phyloP scores from a whole-genome alignment of 768 basidiomycete species.

The Suillus discolor region DNA sequence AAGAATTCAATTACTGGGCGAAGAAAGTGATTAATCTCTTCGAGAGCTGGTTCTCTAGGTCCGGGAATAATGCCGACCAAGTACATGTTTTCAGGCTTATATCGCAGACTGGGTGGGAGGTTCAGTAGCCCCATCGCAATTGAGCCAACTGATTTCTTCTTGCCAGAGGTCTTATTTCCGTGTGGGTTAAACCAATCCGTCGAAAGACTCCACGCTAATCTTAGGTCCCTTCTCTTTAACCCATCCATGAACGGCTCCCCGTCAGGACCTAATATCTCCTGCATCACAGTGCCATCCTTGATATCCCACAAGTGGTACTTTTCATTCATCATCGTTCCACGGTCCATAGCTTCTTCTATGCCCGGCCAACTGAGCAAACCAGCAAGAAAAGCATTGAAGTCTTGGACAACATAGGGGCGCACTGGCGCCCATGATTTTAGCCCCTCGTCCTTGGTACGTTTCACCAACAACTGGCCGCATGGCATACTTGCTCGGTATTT shows the following conservation, averaged over 20 bases:
- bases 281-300: constrained; percentile 28
- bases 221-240: neutral
- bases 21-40: constrained; percentile 41
- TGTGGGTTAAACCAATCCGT: constrained; percentile 42
- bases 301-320: constrained; percentile 24
- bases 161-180: constrained; percentile 35
- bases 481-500: constrained; percentile 15
- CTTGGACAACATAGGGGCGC: constrained; percentile 27
- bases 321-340: constrained; percentile 4
- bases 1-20: constrained; percentile 29
- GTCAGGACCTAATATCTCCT: constrained; percentile 26
- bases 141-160: constrained; percentile 24
- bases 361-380: constrained; percentile 27
- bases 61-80: constrained; percentile 42
- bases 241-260: constrained; percentile 23
- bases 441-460: neutral
- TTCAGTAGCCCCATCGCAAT: constrained; percentile 23
- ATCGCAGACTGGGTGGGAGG: constrained; percentile 35
- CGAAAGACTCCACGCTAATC: constrained; percentile 32
- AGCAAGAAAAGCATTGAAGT: constrained; percentile 30
- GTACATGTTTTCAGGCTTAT: constrained; percentile 42
- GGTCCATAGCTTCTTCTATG: constrained; percentile 31
- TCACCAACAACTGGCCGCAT: constrained; percentile 18
- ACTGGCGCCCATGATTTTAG: constrained; percentile 5
- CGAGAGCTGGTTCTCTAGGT: constrained; percentile 36